Evolutionary conservation across 2,329 filamentous ascomycete species (phyloP), one percentile per base, ranked within the genome.

Genomic region (Ceratocystis albifundus): DNA sequence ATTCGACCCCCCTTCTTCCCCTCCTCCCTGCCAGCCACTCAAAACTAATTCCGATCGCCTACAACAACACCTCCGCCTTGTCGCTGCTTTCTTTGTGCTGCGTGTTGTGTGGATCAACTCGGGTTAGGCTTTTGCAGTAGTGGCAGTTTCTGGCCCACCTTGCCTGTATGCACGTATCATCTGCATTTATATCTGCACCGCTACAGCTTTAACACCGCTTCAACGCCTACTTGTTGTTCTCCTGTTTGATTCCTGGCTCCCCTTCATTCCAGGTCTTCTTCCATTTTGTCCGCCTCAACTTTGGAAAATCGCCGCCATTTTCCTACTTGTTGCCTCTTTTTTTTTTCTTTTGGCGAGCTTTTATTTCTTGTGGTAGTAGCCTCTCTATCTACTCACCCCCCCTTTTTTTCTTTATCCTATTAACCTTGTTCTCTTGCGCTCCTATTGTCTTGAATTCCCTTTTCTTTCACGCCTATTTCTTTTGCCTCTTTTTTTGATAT

Each of bases 1-100:
- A 59, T 28, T 41, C 12, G 32, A 59, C 55, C 55, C 55, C 53
- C n/a, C 55, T 22, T 48, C 46, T 48, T 48, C 46, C 46, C 20
- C 46, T 48, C 50, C 55, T 59, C 55, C 55, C 55, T 59, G 55
- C 55, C 55, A 59, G 55, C 55, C 55, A 59, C 55, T 59, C 55
- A n/a, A 57, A 57, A 32, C 20, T 28, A 32, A 36, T 5, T 25
- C 55, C 17, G 55, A 59, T 59, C 55, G 12, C 55, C 53, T 36
- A 30, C 55, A 10, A 28, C 28, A 57, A 41, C 36, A 12, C 10
- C 55, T 36, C 55, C 28, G 28, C 28, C 48, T 59, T 36, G 55
- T 36, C 55, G 28, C 55, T 36, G 17, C 5, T 32, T 30, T n/a
- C n/a, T 30, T 25, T 36, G 55, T 36, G 28, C 55, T 28, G 30